Conservation (phyloP, 1,284 basidiomycete genomes). For the Fistulinella staudtii region DNA sequence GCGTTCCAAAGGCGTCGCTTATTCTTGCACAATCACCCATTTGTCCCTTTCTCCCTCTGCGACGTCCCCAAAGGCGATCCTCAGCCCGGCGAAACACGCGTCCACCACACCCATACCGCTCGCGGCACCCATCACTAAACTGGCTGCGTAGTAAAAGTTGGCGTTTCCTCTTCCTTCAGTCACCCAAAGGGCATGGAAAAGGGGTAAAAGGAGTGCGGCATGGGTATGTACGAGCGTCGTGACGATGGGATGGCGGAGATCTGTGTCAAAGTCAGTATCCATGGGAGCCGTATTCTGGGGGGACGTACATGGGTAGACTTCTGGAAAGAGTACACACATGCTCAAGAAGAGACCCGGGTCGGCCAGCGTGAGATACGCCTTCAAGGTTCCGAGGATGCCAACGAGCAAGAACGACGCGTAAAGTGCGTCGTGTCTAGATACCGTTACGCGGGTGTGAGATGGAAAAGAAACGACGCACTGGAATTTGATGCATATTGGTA, state of each 20-base stretch:
- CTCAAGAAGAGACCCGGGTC: slow-evolving; percentile 86
- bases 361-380: slow-evolving; percentile 88
- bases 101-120: slow-evolving; percentile 84
- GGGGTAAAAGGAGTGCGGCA: slow-evolving; percentile 80
- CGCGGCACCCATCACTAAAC: slow-evolving; percentile 88
- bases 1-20: slow-evolving; percentile 6
- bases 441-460: neutral
- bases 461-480: slow-evolving; percentile 44
- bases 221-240: slow-evolving; percentile 83
- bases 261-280: slow-evolving; percentile 39
- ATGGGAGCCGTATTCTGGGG: neutral
- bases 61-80: slow-evolving; percentile 60
- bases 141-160: slow-evolving; percentile 97
- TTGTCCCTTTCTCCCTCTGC: slow-evolving; percentile 38
- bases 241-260: slow-evolving; percentile 84
- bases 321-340: slow-evolving; percentile 80
- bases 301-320: slow-evolving; percentile 74
- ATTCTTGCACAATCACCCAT: slow-evolving; percentile 31
- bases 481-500: slow-evolving; percentile 86
- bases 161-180: slow-evolving; percentile 92
- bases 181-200: slow-evolving; percentile 93
- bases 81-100: slow-evolving; percentile 73
- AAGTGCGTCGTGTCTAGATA: slow-evolving; percentile 73
- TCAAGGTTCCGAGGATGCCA: slow-evolving; percentile 83
- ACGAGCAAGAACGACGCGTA: slow-evolving; percentile 76